These are phyloP conservation scores for Tulasnella sp. DNA, from an alignment of 768 basidiomycete genomes.

Conservation along the genomic window DNA sequence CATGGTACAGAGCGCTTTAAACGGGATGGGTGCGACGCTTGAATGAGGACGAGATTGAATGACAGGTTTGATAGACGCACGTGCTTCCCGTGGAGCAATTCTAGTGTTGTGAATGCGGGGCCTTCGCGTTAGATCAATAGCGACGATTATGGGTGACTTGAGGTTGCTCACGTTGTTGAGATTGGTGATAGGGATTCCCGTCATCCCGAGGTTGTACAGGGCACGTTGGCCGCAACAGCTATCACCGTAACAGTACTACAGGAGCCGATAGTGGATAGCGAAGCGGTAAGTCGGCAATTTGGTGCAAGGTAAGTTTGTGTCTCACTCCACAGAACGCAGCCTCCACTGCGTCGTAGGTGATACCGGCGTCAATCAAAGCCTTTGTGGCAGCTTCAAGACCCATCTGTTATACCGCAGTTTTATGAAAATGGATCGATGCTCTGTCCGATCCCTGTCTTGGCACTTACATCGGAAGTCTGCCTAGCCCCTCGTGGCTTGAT, in stretches of 20 bases:
- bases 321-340: conserved; percentile 41
- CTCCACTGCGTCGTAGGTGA: conserved; percentile 68
- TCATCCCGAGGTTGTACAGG: conserved; percentile 73
- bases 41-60: not conserved
- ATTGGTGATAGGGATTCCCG: conserved; percentile 72
- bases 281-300: not conserved
- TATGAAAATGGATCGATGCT: conserved; percentile 7
- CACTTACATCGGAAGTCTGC: conserved; percentile 1
- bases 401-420: conserved; percentile 41
- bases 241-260: conserved; percentile 50
- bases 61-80: not conserved
- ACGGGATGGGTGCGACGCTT: no score
- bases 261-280: not conserved
- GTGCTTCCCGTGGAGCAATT: conserved; percentile 70
- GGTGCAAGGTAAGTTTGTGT: conserved; percentile 38
- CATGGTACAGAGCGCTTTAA: conserved; percentile 65
- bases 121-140: not conserved
- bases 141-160: not conserved
- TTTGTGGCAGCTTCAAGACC: conserved; percentile 80
- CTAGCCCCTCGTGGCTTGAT: conserved; percentile 43
- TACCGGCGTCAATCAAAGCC: conserved; percentile 78
- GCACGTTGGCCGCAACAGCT: conserved; percentile 40
- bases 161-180: conserved; percentile 49
- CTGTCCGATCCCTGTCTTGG: no score
- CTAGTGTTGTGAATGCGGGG: not conserved